These are phyloP conservation scores for Teratosphaeria epicoccoides DNA, from an alignment of 2,329 filamentous ascomycete species.

Conservation along the genomic window DNA sequence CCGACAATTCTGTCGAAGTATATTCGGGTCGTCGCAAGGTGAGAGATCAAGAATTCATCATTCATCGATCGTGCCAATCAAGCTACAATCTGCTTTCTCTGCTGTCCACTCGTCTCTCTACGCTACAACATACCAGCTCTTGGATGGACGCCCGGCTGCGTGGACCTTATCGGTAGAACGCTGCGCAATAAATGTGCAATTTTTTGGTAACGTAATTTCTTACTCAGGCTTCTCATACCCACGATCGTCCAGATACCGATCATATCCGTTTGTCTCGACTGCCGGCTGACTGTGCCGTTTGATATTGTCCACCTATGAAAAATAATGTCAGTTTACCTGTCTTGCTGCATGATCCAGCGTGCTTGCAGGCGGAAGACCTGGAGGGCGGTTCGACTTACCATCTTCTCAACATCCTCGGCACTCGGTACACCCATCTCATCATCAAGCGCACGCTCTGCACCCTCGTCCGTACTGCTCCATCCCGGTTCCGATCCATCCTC, in stretches of 20 bases:
- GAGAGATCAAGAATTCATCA: too few species aligned
- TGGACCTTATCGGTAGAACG: too few species aligned
- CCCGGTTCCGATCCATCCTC: neutral
- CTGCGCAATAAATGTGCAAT: neutral
- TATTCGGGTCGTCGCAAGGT: too few species aligned
- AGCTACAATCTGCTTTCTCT: too few species aligned
- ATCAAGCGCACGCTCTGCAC: conserved; percentile 9
- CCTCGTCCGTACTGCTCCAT: conserved; percentile 7
- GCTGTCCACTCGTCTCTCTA: neutral
- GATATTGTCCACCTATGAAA: neutral
- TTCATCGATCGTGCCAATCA: too few species aligned
- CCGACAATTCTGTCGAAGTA: too few species aligned
- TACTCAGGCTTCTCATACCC: conserved; percentile 16
- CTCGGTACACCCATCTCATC: conserved; percentile 14
- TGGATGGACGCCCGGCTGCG: too few species aligned
- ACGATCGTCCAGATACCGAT: conserved; percentile 14
- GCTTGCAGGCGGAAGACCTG: neutral
- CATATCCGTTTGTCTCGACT: neutral
- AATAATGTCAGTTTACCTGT: neutral
- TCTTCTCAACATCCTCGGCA: conserved; percentile 5
- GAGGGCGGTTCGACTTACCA: conserved; percentile 5
- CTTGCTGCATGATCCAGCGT: neutral
- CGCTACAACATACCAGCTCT: too few species aligned
- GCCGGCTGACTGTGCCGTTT: neutral
- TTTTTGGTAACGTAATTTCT: neutral